These are phyloP conservation scores for Citrus inodora DNA, from an alignment of 345 rosid species.

Conservation along the genomic window DNA sequence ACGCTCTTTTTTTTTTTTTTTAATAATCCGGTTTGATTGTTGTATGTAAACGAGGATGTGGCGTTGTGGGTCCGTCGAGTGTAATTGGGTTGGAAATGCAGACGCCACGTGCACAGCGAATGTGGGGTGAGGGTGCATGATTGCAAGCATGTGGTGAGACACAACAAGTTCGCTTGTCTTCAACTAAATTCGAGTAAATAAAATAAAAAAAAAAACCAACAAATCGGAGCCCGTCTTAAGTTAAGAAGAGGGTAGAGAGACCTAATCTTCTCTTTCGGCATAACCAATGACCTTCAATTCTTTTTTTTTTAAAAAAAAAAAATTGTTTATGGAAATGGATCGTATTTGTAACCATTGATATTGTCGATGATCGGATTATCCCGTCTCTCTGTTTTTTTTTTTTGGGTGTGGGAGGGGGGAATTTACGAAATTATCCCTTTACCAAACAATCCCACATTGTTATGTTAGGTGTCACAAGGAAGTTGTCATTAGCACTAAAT, in stretches of 20 bases:
- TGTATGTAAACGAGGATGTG: neutral
- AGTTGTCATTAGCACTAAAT: neutral
- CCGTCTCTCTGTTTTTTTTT: no score
- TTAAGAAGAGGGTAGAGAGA: neutral
- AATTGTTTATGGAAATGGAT: neutral
- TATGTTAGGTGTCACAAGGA: neutral
- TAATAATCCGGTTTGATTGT: neutral
- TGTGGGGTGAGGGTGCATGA: slow-evolving; percentile 21
- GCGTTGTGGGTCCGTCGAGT: neutral
- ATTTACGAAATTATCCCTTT: slow-evolving; percentile 3
- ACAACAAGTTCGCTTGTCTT: neutral
- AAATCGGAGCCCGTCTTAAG: neutral
- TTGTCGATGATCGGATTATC: neutral
- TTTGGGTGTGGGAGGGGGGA: neutral
- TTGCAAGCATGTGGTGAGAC: slow-evolving; percentile 12
- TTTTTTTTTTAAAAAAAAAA: no score
- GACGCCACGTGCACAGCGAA: slow-evolving; percentile 7
- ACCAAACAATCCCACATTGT: neutral
- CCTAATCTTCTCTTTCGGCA: slow-evolving; percentile 1
- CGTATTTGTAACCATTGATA: neutral
- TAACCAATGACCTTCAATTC: slow-evolving; percentile 10
- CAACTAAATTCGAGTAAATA: neutral
- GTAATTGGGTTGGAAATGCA: neutral
- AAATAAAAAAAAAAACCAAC: neutral
- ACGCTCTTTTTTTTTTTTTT: no score